Percentiles rank a stretch among this genome's conserved stretches.
phyloP scores from a whole-genome alignment of 1,139 yeast genomes.

The Magnusiomyces fungicola region DNA sequence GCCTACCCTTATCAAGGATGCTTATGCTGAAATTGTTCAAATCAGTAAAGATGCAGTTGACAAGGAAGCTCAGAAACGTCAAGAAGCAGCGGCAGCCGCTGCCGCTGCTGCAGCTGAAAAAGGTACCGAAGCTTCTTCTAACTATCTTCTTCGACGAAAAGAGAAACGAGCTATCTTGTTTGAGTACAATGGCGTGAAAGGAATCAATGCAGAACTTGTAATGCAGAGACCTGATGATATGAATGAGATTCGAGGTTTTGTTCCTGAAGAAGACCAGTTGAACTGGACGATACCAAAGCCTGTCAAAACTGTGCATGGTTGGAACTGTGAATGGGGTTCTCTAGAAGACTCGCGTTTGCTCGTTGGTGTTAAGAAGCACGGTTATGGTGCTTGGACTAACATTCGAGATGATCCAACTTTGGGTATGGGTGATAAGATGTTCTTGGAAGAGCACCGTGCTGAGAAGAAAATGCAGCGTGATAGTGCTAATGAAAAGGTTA shows the following conservation, averaged over 20 bases:
- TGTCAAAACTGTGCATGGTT: constrained; percentile 80
- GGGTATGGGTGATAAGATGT: constrained; percentile 78
- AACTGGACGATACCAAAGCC: constrained; percentile 48
- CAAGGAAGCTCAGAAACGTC: constrained; percentile 62
- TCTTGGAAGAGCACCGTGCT: constrained; percentile 41
- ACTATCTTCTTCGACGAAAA: constrained; percentile 43
- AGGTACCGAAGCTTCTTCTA: background rate
- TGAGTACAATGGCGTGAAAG: constrained; percentile 83
- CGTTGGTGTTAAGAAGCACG: constrained; percentile 84
- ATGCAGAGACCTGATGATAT: constrained; percentile 78
- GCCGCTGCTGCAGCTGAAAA: constrained; percentile 35
- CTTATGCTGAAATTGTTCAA: constrained; percentile 62
- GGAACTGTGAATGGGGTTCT: constrained; percentile 84
- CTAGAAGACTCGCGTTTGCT: constrained; percentile 81
- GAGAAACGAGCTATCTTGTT: constrained; percentile 85
- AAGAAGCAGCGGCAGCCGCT: constrained; percentile 44
- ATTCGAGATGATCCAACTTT: constrained; percentile 93
- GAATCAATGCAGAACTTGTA: constrained; percentile 84
- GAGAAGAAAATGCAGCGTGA: constrained; percentile 38
- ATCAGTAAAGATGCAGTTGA: constrained; percentile 56
- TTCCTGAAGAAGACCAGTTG: constrained; percentile 42
- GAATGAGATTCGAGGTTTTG: constrained; percentile 51
- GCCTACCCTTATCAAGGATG: constrained; percentile 71
- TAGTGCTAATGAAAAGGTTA: constrained; percentile 15
- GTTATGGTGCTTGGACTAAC: constrained; percentile 92